Base-by-base conservation (phyloP, 2,329 filamentous ascomycete genomes). In the Colletotrichum sp. region DNA sequence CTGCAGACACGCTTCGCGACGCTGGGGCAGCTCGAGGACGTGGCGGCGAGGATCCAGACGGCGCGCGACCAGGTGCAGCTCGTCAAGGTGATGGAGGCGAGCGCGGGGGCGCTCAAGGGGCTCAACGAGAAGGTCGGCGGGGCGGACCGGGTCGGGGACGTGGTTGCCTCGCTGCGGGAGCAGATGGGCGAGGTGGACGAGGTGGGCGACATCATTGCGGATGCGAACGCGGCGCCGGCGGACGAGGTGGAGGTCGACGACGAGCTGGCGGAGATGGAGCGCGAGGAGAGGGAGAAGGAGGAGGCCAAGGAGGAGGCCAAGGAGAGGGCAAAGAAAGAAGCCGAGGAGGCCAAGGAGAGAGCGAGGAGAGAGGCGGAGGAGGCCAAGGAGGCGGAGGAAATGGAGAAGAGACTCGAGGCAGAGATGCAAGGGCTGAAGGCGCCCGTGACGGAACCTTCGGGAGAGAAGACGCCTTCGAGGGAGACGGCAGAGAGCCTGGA, bases 201-300 rank as follows among this genome's bases (percentile, higher is more conserved):
- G 86, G 91, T 99, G 26, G 92, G 92, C 32, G 91, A 90, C 71
- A 93, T 96, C 55, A 90, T 99, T 77, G 92, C 93, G 69, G 95
- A 97, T 79, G 84, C 85, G 8, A 88, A 86, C 15, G 87, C 85
- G 16, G 82, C 80, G 55, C 84, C 83, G 2, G 88, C 98, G 36
- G 95, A 98, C 83, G 96, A 98, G 81, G 89, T 82, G 24, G 96
- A 98, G 83, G 92, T 99, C 71, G 96, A 98, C 79, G 94, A 96
- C 76, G 96, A 98, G 86, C 89, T 99, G 63, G 94, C 94, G 79
- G 93, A 89, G 5, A 87, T 99, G 86, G 93, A 96, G 85, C 87
- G 83, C 39, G 88, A 91, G 78, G 90, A 92, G 79, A 85, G 81
- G 78, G 87, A 87, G 81, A 90, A 90, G 81, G 89, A 91, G 73